Conservation (phyloP, 2,329 filamentous ascomycete genomes). For the Apiospora rasikravindrae region DNA sequence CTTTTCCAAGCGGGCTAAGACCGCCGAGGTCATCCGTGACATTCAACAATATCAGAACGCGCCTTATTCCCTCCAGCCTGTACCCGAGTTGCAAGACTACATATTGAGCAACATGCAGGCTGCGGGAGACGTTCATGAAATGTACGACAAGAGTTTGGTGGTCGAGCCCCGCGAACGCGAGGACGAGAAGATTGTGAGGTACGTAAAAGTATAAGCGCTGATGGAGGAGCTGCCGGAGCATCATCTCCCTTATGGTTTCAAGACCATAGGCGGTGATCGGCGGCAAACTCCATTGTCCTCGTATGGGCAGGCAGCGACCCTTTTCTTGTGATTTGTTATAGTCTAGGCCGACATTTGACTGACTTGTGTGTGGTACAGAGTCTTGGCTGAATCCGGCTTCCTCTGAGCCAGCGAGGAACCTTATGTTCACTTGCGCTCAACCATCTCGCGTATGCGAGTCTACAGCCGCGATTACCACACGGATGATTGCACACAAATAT, state of each 20-base stretch:
- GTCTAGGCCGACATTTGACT: constrained; percentile 29
- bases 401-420: constrained; percentile 45
- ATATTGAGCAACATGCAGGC: constrained; percentile 96
- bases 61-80: constrained; percentile 88
- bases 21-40: constrained; percentile 95
- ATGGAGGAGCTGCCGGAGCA: constrained; percentile 31
- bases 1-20: constrained; percentile 97
- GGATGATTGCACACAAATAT: not conserved
- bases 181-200: constrained; percentile 99
- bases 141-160: constrained; percentile 96
- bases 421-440: constrained; percentile 1
- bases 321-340: constrained; percentile 20
- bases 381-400: constrained; percentile 66
- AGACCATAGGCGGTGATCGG: constrained; percentile 21
- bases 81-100: constrained; percentile 93
- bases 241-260: constrained; percentile 30
- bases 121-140: constrained; percentile 95
- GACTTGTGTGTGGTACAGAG: constrained; percentile 47
- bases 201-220: constrained; percentile 48
- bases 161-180: constrained; percentile 95
- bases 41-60: constrained; percentile 99
- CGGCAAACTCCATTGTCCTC: constrained; percentile 18
- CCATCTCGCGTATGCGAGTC: not conserved
- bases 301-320: constrained; percentile 23
- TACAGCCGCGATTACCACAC: not conserved